These are phyloP conservation scores for Cryptococcus sp. DNA, from an alignment of 1,284 basidiomycete species.

Conservation along the genomic window DNA sequence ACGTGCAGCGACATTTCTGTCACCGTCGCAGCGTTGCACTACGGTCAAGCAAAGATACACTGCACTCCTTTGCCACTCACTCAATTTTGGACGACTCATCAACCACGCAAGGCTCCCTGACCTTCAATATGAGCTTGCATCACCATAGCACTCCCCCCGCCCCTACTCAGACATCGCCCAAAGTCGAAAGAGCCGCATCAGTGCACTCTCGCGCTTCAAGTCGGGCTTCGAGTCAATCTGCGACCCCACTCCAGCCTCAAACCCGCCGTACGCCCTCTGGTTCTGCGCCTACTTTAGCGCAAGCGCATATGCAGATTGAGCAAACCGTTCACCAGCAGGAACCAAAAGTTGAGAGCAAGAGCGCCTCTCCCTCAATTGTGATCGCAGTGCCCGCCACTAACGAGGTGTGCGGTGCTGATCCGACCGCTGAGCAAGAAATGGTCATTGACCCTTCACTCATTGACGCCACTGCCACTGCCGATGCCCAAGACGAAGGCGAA, in stretches of 20 bases:
- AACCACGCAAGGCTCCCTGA: background rate
- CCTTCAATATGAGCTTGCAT: background rate
- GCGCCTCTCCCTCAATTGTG: background rate
- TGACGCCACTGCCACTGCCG: background rate
- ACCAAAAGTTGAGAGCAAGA: background rate
- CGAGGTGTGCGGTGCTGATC: background rate
- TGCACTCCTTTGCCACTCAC: conserved; percentile 10
- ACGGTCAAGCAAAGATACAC: background rate
- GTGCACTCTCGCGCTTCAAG: background rate
- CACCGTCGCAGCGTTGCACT: too few relatives aligned
- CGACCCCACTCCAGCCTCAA: background rate
- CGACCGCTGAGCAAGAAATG: background rate
- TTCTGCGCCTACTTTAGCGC: conserved; percentile 4
- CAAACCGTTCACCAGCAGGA: background rate
- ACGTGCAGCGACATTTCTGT: too few relatives aligned
- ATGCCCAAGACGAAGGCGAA: background rate
- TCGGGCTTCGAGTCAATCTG: background rate
- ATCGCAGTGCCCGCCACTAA: background rate
- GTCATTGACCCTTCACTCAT: conserved; percentile 8
- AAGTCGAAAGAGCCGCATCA: background rate
- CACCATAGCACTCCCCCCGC: background rate
- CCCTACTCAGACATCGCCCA: too few relatives aligned
- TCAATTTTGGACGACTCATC: background rate
- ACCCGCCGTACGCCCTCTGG: background rate
- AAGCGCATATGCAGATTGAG: background rate